These are phyloP conservation scores for Populus davidiana DNA, from an alignment of 345 rosid species.

Conservation along the genomic window DNA sequence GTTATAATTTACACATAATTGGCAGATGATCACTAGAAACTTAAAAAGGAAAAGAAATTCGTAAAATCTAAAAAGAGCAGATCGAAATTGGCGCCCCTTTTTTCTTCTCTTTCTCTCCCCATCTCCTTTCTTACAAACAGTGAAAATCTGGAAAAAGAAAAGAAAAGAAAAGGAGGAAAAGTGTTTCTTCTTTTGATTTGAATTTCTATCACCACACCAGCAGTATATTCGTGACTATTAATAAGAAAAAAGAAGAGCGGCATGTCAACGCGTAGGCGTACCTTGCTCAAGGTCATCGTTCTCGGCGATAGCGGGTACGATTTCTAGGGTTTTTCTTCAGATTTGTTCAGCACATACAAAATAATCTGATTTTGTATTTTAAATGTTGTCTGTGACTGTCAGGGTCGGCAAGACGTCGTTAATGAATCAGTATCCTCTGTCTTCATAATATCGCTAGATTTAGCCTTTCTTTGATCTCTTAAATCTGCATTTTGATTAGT, in stretches of 20 bases:
- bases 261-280: constrained; percentile 85
- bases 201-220: not conserved
- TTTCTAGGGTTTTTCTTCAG: constrained; percentile 15
- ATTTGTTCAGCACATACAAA: not conserved
- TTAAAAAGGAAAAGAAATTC: not conserved
- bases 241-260: constrained; percentile 5
- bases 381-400: constrained; percentile 23
- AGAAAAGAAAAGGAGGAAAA: not conserved
- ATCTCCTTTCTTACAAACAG: not conserved
- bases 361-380: not conserved
- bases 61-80: not conserved
- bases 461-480: not conserved
- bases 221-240: not conserved
- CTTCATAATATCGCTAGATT: not conserved
- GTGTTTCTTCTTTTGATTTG: not conserved
- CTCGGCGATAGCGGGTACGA: constrained; percentile 98
- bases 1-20: too few species aligned
- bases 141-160: not conserved
- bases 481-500: not conserved
- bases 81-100: constrained; percentile 58
- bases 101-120: not conserved
- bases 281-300: constrained; percentile 96
- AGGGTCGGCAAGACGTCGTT: constrained; percentile 99
- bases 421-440: constrained; percentile 95
- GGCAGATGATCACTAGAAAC: not conserved